Evolutionary conservation across 331 rosid species (phyloP), one percentile per base, ranked within the genome.

Genomic region (Acacia pycnantha): DNA sequence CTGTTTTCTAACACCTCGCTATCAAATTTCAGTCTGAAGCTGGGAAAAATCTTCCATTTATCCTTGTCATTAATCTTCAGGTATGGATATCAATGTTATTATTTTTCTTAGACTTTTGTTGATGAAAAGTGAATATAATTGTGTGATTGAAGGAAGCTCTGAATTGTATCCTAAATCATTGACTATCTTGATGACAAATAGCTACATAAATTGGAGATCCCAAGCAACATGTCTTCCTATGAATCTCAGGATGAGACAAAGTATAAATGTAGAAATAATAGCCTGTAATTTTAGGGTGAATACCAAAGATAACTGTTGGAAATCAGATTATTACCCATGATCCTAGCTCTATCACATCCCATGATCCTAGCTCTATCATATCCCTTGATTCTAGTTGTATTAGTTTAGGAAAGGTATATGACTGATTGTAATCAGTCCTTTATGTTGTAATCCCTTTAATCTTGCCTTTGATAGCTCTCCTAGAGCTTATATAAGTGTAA

Each of bases 61-160:
- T 96, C 70, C 93, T 96, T 59, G 83, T 96, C 82, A 79, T 96
- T 53, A 96, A 96, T 88, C 97, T 96, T 77, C 98, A 93, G 99
- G 99, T 96, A 87, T 80, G 89, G 46, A 61, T 81, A 75, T 71
- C 56, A 15, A 59, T 84, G 15, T 16, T 37, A 51, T 78, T 70
- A 61, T 59, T 24, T 59, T 80, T 62, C 10, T 56, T 61, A 68
- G 15, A 26, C 10, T 31, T 51, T 71, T 13, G 26, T 70, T 27
- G n/a, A 13, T 43, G 51, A 27, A 50, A 79, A 79, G 13, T 65
- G 26, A 51, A 82, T 50, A 62, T 79, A 53, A 78, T 64, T 26
- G 22, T 73, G 47, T 81, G 19, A 11, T 22, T 29, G 70, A 15
- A 64, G 70, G 11, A 15, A 64, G 31, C 70, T 62, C 21, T 27